Conservation (phyloP, 495 filamentous ascomycete species). For the Xylaria acuta region DNA sequence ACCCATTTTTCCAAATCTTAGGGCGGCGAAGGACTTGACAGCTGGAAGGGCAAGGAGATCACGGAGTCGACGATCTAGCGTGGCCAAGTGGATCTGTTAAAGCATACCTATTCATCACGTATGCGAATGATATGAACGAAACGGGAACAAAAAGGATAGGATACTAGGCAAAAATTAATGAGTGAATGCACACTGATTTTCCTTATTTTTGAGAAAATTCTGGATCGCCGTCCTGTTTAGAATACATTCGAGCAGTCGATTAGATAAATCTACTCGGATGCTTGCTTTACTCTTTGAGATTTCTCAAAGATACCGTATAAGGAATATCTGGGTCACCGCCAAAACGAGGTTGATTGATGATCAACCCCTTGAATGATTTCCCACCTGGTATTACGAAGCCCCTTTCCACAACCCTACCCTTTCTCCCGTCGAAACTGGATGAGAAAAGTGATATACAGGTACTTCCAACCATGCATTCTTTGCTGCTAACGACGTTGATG, state of each 20-base stretch:
- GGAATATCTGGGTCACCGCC: neutral
- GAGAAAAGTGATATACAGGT: neutral
- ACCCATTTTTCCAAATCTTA: slow-evolving; percentile 49
- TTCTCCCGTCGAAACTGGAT: neutral
- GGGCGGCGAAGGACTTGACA: slow-evolving; percentile 90
- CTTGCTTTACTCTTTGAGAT: neutral
- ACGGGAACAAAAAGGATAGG: slow-evolving; percentile 11
- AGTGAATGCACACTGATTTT: slow-evolving; percentile 13
- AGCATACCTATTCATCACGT: slow-evolving; percentile 1
- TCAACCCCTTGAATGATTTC: neutral
- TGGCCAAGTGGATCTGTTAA: neutral
- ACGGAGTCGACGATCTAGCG: slow-evolving; percentile 60
- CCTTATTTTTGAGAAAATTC: neutral
- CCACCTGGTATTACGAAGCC: neutral
- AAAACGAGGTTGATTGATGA: neutral
- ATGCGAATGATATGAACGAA: slow-evolving; percentile 19
- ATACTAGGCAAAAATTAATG: slow-evolving; percentile 6
- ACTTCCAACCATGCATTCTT: neutral
- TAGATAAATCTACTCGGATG: neutral
- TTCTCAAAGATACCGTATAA: neutral
- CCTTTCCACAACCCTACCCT: neutral
- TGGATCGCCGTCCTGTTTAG: neutral
- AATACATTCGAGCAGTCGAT: neutral
- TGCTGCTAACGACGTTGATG: neutral
- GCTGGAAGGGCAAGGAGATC: slow-evolving; percentile 74